Base-by-base conservation (phyloP, 2,329 filamentous ascomycete species). In the Coleophoma cylindrospora region DNA sequence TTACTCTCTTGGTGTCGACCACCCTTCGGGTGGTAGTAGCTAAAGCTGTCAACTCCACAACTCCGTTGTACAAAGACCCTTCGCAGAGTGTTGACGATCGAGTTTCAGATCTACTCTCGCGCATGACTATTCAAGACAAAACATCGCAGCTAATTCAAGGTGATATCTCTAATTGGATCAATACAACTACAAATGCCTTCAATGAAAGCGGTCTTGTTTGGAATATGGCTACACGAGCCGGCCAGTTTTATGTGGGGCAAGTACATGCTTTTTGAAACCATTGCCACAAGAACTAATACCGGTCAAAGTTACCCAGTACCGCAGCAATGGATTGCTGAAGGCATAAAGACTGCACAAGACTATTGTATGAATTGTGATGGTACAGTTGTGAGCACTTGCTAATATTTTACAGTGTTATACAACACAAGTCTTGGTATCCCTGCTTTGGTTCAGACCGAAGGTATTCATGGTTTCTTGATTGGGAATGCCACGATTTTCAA, bases 401-500 rank as follows among this genome's bases (percentile, higher is more conserved):
- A 15, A n/a, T 32, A 13, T 7, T 27, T 8, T 33, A 2, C 27
- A 44, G 41, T 88, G 2, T 58, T 83, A 44, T 71, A 87, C 15
- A 81, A 85, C 55, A 87, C 83, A 1, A 81, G 78, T 1, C 68
- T 84, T 9, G 86, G 84, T 0, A 90, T 90, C 47, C 87, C 87
- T 7, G 81, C 86, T 1, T 76, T 89, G 57, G 81, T 87, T 13
- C 87, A 90, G 66, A 86, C 80, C 3, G 87, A 91, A 67, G 85
- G 81, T 36, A 85, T 90, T 41, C 86, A 90, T 60, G 87, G 86
- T 1, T 83, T 89, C 56, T 70, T 89, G 33, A 77, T 85, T 40
- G 77, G 79, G 10, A 89, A 89, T 63, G 86, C 84, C 3, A 90
- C 87, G 1, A 87, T 90, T 52, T 91, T 89, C 72, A 90, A 89